phyloP scores from a whole-genome alignment of 2,329 filamentous ascomycete species.

The Sphaceloma murrayae region DNA sequence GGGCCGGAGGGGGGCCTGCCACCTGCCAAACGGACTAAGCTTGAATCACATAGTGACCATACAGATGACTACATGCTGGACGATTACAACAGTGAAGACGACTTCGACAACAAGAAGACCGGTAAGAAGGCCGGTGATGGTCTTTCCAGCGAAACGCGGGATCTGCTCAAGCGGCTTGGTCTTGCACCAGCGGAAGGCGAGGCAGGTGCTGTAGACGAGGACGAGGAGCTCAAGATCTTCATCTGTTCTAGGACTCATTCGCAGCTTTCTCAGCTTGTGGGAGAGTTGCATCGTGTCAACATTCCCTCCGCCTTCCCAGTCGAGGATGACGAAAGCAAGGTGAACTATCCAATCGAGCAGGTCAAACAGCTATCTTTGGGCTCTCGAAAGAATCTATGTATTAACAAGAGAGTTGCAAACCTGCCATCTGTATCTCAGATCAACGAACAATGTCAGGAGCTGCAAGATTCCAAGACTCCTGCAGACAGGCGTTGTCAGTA shows the following conservation, averaged over 20 bases:
- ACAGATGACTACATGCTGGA: constrained; percentile 67
- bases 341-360: constrained; percentile 38
- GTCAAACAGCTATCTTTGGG: constrained; percentile 77
- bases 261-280: constrained; percentile 78
- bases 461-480: constrained; percentile 62
- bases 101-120: constrained; percentile 29
- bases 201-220: constrained; percentile 43
- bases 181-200: constrained; percentile 25
- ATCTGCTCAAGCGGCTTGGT: constrained; percentile 56
- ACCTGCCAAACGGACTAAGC: constrained; percentile 37
- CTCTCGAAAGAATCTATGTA: constrained; percentile 79
- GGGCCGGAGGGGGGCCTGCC: constrained; percentile 42
- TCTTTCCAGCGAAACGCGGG: constrained; percentile 65
- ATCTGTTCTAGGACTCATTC: constrained; percentile 92
- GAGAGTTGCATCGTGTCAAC: constrained; percentile 67
- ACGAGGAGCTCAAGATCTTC: constrained; percentile 71
- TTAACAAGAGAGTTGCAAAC: constrained; percentile 70
- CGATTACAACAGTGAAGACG: constrained; percentile 59
- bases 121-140: constrained; percentile 29
- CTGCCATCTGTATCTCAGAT: constrained; percentile 67
- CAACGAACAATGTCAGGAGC: constrained; percentile 83
- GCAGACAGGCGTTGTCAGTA: constrained; percentile 63
- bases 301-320: constrained; percentile 58
- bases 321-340: constrained; percentile 12
- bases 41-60: constrained; percentile 33